Conservation (phyloP, 2,329 filamentous ascomycete genomes). For the Aspergillus neotritici region DNA sequence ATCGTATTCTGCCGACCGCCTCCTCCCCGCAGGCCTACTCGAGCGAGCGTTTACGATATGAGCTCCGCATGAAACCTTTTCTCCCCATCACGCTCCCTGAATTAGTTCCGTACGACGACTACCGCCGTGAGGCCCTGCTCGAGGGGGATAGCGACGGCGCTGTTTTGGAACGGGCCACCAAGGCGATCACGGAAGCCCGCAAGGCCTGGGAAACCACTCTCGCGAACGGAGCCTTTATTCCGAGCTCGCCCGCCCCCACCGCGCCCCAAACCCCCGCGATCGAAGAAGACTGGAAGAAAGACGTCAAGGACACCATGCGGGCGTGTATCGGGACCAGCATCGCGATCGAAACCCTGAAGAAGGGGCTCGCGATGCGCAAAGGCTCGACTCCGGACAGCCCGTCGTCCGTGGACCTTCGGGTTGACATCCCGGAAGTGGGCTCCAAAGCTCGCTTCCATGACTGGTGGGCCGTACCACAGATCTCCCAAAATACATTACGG, state of each 20-base stretch:
- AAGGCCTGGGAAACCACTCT: constrained; percentile 41
- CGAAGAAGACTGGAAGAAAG: constrained; percentile 57
- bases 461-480: constrained; percentile 42
- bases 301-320: constrained; percentile 57
- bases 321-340: constrained; percentile 67
- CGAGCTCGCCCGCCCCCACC: constrained; percentile 8
- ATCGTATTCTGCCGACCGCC: constrained; percentile 44
- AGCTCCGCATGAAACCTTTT: constrained; percentile 83
- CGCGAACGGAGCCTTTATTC: constrained; percentile 33
- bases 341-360: constrained; percentile 56
- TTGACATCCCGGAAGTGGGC: constrained; percentile 35
- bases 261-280: constrained; percentile 41
- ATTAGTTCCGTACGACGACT: constrained; percentile 60
- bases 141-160: constrained; percentile 40
- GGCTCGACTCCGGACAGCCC: not conserved
- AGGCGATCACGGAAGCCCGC: constrained; percentile 36
- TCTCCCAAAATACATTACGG: constrained; percentile 15
- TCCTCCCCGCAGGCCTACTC: constrained; percentile 58
- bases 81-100: constrained; percentile 61
- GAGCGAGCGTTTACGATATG: constrained; percentile 64
- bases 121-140: constrained; percentile 41
- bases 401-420: constrained; percentile 24
- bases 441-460: constrained; percentile 41
- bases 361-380: constrained; percentile 41
- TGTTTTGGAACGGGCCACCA: constrained; percentile 37